These are phyloP conservation scores for Fusarium domesticum DNA, from an alignment of 2,329 filamentous ascomycete species.

Conservation along the genomic window DNA sequence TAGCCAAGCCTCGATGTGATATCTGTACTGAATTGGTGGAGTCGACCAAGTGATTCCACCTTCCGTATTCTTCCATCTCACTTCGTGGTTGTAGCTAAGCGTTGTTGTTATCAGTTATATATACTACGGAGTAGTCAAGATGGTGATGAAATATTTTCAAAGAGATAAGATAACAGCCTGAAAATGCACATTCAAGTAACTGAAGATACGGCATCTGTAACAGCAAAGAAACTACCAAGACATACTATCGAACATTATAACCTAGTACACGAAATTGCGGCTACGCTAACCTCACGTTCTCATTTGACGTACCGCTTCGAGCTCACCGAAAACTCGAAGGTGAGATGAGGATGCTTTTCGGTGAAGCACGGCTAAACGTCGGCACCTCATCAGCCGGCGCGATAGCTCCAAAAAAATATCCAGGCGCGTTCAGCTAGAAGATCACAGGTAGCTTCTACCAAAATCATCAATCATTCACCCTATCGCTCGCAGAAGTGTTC, in stretches of 20 bases:
- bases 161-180: too few species aligned
- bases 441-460: slow-evolving; percentile 17
- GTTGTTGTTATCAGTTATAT: too few species aligned
- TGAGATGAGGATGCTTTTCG: slow-evolving; percentile 1
- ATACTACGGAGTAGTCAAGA: too few species aligned
- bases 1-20: background rate
- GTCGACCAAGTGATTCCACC: too few species aligned
- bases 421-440: slow-evolving; percentile 22
- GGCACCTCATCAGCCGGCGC: slow-evolving; percentile 20
- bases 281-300: background rate
- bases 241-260: too few species aligned
- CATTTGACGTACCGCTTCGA: background rate
- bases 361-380: slow-evolving; percentile 24
- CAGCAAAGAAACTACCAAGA: too few species aligned
- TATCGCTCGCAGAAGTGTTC: slow-evolving; percentile 4
- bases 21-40: background rate
- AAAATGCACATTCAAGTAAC: too few species aligned
- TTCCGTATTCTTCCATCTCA: too few species aligned
- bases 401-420: slow-evolving; percentile 32
- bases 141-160: too few species aligned
- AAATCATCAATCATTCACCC: slow-evolving; percentile 13
- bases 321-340: background rate
- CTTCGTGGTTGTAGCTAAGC: too few species aligned
- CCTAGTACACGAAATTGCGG: too few species aligned
- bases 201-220: too few species aligned